Percentiles rank a stretch among this genome's conserved stretches.
These are phyloP conservation scores for Pseudisothecium myosuroides DNA, from an alignment of 225 moss, liverwort and hornwort genomes.

Conservation along the genomic window DNA sequence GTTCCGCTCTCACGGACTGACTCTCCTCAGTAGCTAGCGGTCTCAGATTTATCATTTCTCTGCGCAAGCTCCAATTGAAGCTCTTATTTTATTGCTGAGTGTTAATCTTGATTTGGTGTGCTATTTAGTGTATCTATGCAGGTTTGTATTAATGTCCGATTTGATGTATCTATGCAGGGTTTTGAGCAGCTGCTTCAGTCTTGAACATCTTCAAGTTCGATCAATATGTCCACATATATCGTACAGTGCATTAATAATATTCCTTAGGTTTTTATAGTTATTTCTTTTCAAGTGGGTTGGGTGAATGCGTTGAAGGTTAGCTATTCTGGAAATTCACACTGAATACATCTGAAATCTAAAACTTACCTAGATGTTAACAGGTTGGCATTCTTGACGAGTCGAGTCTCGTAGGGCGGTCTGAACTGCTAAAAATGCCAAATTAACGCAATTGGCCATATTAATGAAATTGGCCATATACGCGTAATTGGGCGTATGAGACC, in stretches of 20 bases:
- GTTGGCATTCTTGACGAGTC: too few species aligned
- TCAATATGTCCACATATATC: not conserved
- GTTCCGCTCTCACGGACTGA: not conserved
- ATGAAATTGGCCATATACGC: too few species aligned
- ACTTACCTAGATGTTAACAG: too few species aligned
- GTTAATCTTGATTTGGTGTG: not conserved
- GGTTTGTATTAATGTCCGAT: not conserved
- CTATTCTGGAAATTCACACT: too few species aligned
- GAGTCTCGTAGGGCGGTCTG: too few species aligned
- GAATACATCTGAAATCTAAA: too few species aligned
- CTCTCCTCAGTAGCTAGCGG: not conserved
- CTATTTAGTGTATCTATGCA: not conserved
- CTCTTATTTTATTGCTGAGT: not conserved
- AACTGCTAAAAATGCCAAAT: too few species aligned
- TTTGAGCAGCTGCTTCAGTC: not conserved
- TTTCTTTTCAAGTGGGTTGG: not conserved
- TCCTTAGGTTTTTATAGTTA: not conserved
- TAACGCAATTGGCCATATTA: too few species aligned
- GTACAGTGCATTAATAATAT: not conserved
- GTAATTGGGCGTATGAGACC: not conserved
- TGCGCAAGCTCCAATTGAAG: not conserved
- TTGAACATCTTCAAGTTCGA: not conserved
- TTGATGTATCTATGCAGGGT: not conserved
- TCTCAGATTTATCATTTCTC: not conserved
- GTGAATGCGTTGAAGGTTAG: not conserved